A percentile compares a stretch with the other conserved stretches of the same genome.
Evolutionary conservation across 371 early-diverging fungal species (phyloP).

Genomic region (Mortierella sp.): DNA sequence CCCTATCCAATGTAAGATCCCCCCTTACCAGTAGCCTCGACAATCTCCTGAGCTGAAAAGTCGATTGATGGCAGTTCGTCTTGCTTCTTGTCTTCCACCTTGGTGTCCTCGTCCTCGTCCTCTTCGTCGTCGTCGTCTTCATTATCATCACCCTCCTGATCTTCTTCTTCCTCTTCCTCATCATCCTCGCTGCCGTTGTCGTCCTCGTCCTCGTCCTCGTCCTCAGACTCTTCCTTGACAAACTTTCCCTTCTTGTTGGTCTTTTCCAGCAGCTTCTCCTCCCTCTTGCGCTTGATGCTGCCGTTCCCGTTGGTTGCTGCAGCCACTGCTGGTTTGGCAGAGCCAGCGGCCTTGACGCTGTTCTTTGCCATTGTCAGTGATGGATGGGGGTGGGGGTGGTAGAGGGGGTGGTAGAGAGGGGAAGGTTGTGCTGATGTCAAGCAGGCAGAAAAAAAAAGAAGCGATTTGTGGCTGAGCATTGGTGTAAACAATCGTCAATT

Average conservation of each 20-base stretch:
- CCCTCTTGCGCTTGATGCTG: slow-evolving; percentile 48
- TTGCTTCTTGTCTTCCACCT: slow-evolving; percentile 23
- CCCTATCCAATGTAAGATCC: too few species aligned
- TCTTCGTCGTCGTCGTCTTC: slow-evolving; percentile 53
- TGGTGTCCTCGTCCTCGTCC: slow-evolving; percentile 22
- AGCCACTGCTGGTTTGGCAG: slow-evolving; percentile 33
- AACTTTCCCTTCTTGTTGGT: slow-evolving; percentile 54
- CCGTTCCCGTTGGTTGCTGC: slow-evolving; percentile 22
- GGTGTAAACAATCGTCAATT: slow-evolving; percentile 11
- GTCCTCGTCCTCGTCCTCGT: slow-evolving; percentile 51
- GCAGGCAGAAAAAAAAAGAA: slow-evolving; percentile 27
- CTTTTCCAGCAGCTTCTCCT: slow-evolving; percentile 49
- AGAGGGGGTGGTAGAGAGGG: slow-evolving; percentile 1
- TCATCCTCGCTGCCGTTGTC: slow-evolving; percentile 47
- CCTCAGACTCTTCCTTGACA: slow-evolving; percentile 32
- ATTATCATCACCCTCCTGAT: slow-evolving; percentile 47
- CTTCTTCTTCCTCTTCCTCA: slow-evolving; percentile 48
- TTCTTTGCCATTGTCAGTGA: slow-evolving; percentile 49
- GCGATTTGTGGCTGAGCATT: slow-evolving; percentile 13
- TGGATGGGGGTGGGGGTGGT: slow-evolving; percentile 6
- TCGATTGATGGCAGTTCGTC: slow-evolving; percentile 38
- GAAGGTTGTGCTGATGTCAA: neutral
- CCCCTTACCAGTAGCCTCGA: slow-evolving; percentile 14
- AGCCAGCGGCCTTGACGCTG: slow-evolving; percentile 32
- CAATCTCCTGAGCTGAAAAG: slow-evolving; percentile 36